Evolutionary conservation across 352 stramenopile genomes (phyloP), one percentile per base, ranked within the genome.

Genomic region (Lagenidium giganteum): DNA sequence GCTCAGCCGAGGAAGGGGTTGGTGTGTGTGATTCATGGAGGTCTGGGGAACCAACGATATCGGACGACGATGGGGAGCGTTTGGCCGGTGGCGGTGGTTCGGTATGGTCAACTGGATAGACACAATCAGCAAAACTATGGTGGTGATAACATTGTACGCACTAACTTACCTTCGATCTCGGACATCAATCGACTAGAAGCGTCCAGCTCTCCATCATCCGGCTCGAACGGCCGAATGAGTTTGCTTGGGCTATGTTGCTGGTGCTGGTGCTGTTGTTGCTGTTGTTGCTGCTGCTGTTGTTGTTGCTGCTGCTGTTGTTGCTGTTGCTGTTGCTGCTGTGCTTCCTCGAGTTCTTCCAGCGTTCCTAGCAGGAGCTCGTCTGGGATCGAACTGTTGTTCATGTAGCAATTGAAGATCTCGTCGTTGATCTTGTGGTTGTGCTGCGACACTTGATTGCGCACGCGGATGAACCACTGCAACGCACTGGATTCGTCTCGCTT

Each of bases 371-470:
- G 45, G 35, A 87, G 43, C 20, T 87, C 74, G 29, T 90, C 72
- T 1, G 78, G 78, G 8, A 90, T 72, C 2, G 74, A 79, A 64
- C 68, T 90, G 62, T 85, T 90, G 57, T 83, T 90, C 17, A 59
- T 69, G 56, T 87, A 90, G 57, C 70, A 90, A 20, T 69, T 66
- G 59, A 77, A 84, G 48, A 90, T 87, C 45, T 87, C 74, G 39
- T 87, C 75, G 17, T 53, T 87, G 44, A 90, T 83, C 13, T 61
- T 59, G 37, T 90, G 78, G 51, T 90, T 90, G 39, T 90, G 78
- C 26, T 84, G 63, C 7, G 71, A 64, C 43, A 83, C 65, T 67
- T 87, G 78, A 41, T 91, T 88, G 42, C 78, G 75, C 25, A 91
- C 75, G 13, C 78, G 72, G 26, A 91, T 67, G 18, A 83, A 72